Evolutionary conservation across 768 basidiomycete species (phyloP).

Genomic region (Auriscalpium orientale): DNA sequence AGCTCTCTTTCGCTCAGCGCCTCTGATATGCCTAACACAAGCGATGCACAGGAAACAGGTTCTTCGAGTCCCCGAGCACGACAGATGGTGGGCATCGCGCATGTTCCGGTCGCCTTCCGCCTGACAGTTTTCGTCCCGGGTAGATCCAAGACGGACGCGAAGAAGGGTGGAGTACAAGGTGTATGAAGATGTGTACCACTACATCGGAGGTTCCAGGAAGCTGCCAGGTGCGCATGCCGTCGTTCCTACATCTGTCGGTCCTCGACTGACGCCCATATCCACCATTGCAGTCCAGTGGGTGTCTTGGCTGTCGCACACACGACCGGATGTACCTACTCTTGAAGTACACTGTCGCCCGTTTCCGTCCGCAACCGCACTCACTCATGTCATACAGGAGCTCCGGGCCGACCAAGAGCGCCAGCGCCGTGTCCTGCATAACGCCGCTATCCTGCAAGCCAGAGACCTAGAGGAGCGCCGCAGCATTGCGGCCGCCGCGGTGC

Average conservation of each 20-base stretch:
- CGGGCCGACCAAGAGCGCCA: constrained; percentile 10
- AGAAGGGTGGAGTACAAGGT: constrained; percentile 9
- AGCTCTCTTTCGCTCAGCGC: not conserved
- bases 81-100: constrained; percentile 3
- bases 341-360: constrained; percentile 4
- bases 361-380: not conserved
- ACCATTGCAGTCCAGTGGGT: constrained; percentile 11
- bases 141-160: constrained; percentile 7
- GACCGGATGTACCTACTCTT: constrained; percentile 4
- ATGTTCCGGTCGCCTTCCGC: not conserved
- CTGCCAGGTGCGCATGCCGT: constrained; percentile 10
- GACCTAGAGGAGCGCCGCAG: constrained; percentile 10
- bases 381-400: constrained; percentile 7
- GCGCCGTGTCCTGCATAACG: constrained; percentile 10
- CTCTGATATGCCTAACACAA: not conserved
- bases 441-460: constrained; percentile 8
- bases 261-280: not conserved
- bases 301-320: constrained; percentile 14
- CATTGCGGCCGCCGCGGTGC: not conserved
- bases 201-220: constrained; percentile 9
- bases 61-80: constrained; percentile 13
- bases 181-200: constrained; percentile 12
- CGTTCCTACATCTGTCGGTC: not conserved
- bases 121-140: not conserved
- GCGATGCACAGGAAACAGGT: constrained; percentile 6